These are phyloP conservation scores for Pythium rhizo-oryzae DNA, from an alignment of 352 stramenopile species.

Conservation along the genomic window DNA sequence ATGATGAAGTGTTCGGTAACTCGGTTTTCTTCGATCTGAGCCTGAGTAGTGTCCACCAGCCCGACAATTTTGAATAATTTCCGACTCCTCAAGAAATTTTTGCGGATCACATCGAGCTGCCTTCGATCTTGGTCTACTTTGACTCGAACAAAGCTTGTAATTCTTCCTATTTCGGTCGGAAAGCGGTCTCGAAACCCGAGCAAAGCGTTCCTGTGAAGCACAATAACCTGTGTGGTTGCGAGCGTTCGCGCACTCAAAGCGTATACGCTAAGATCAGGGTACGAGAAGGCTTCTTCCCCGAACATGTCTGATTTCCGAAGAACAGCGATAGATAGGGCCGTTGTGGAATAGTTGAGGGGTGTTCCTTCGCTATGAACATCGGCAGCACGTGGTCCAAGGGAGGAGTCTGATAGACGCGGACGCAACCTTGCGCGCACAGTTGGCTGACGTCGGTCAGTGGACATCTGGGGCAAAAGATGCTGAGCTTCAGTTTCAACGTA, in stretches of 20 bases:
- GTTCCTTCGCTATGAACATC: neutral
- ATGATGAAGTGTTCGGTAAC: conserved; percentile 8
- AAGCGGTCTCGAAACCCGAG: conserved; percentile 5
- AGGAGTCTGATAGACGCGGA: neutral
- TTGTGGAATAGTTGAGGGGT: neutral
- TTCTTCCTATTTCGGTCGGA: neutral
- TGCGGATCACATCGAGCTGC: neutral
- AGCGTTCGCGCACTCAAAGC: conserved; percentile 18
- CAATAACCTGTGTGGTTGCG: conserved; percentile 4
- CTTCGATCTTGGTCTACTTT: conserved; percentile 1
- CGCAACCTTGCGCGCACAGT: neutral
- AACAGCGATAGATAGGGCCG: conserved; percentile 35
- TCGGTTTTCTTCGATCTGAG: conserved; percentile 8
- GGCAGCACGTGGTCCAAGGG: neutral
- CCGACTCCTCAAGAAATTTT: neutral
- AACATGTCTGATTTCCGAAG: conserved; percentile 53
- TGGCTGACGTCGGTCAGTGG: neutral
- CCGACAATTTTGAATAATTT: neutral
- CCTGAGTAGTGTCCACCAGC: neutral
- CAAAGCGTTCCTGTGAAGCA: neutral
- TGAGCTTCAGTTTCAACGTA: conserved; percentile 1
- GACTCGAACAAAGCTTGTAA: neutral
- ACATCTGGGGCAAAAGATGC: neutral
- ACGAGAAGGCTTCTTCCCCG: conserved; percentile 43
- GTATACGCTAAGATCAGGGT: neutral